phyloP scores from a whole-genome alignment of 2,329 filamentous ascomycete species.

The Byssoonygena ceratinophila region DNA sequence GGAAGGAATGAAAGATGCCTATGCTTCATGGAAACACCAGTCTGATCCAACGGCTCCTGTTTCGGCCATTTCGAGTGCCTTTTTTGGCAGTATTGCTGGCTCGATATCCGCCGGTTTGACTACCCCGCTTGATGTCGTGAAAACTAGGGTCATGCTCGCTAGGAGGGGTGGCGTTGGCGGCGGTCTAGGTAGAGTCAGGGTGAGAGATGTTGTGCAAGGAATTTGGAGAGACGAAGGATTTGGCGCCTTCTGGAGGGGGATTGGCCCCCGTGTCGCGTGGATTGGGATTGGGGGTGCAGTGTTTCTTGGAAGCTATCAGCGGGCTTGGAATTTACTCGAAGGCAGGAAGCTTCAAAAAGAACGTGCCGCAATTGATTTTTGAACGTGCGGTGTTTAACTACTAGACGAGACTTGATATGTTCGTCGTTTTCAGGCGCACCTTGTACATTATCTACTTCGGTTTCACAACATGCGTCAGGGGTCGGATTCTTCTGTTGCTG shows the following conservation, averaged over 20 bases:
- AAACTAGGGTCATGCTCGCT: constrained; percentile 91
- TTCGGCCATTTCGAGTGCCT: constrained; percentile 64
- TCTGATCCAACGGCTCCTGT: constrained; percentile 35
- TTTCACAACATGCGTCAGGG: no score
- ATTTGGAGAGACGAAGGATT: constrained; percentile 47
- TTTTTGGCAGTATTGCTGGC: constrained; percentile 75
- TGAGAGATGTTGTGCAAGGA: constrained; percentile 46
- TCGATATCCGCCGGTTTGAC: constrained; percentile 78
- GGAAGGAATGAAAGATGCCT: constrained; percentile 69
- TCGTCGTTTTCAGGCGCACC: background rate
- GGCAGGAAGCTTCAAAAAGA: constrained; percentile 16
- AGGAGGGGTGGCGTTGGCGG: constrained; percentile 50
- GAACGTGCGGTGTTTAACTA: background rate
- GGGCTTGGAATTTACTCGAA: constrained; percentile 64
- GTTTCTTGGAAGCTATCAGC: constrained; percentile 89
- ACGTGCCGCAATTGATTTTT: background rate
- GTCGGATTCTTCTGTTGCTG: no score
- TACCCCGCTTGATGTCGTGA: constrained; percentile 89
- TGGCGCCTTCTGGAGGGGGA: constrained; percentile 39
- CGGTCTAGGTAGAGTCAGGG: constrained; percentile 24
- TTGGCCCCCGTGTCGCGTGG: constrained; percentile 80
- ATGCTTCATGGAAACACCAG: constrained; percentile 29
- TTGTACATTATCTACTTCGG: background rate
- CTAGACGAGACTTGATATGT: background rate
- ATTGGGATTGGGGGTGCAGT: constrained; percentile 91